Conservation (phyloP, 2,329 filamentous ascomycete species). For the Dothistroma septosporum region DNA sequence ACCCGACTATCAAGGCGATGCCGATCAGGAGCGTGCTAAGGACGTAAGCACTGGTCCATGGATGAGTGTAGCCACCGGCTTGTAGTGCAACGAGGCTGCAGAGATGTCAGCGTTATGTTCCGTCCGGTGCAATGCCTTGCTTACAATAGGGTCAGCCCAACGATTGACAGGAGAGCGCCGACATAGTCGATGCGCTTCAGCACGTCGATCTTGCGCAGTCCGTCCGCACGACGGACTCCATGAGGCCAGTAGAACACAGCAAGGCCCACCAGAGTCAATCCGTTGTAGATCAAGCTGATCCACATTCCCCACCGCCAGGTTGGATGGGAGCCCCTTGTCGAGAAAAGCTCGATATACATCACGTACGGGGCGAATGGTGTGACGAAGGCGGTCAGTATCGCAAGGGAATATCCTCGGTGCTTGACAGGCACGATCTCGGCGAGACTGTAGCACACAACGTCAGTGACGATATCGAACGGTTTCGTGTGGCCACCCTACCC, state of each 20-base stretch:
- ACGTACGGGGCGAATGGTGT: constrained; percentile 60
- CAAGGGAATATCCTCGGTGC: constrained; percentile 24
- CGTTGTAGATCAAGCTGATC: constrained; percentile 27
- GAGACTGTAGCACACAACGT: constrained; percentile 9
- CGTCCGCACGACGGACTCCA: constrained; percentile 41
- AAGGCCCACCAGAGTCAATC: constrained; percentile 21
- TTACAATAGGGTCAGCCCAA: constrained; percentile 45
- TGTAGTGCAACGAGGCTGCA: constrained; percentile 38
- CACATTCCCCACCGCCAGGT: constrained; percentile 51
- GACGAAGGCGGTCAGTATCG: constrained; percentile 35
- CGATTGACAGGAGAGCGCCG: constrained; percentile 49
- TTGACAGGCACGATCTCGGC: constrained; percentile 27
- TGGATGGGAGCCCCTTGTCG: constrained; percentile 33
- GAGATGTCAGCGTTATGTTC: not conserved
- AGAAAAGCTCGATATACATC: constrained; percentile 57
- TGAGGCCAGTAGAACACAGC: constrained; percentile 53
- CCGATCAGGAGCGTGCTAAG: constrained; percentile 38
- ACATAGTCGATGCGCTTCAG: constrained; percentile 48
- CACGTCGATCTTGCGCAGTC: constrained; percentile 40
- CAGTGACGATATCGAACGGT: not conserved
- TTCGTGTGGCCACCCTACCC: constrained; percentile 33
- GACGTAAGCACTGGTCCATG: constrained; percentile 38
- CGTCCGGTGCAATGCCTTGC: not conserved
- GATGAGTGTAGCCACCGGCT: constrained; percentile 39
- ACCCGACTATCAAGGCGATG: constrained; percentile 33